phyloP scores from a whole-genome alignment of 495 filamentous ascomycete species.

The Chaetomidium leptoderma region DNA sequence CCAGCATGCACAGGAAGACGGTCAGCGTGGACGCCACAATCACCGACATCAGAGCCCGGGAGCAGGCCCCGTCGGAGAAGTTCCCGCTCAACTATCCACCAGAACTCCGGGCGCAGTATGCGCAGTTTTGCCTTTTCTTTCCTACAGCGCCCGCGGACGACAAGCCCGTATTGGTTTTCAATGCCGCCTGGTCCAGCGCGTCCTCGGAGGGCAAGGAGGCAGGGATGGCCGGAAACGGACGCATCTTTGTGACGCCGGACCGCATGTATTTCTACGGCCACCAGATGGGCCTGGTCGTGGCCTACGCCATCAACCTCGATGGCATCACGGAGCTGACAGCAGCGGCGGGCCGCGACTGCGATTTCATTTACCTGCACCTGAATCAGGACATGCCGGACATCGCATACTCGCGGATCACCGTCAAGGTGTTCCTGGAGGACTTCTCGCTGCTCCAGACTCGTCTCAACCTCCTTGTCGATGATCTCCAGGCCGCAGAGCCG shows the following conservation, averaged over 20 bases:
- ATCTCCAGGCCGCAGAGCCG: slow-evolving; percentile 61
- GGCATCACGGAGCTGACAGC: slow-evolving; percentile 83
- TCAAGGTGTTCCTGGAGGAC: slow-evolving; percentile 91
- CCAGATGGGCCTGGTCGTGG: slow-evolving; percentile 85
- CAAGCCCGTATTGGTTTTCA: slow-evolving; percentile 67
- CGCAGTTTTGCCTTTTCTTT: slow-evolving; percentile 89
- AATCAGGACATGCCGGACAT: slow-evolving; percentile 57
- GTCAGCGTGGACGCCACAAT: slow-evolving; percentile 66
- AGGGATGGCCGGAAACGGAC: slow-evolving; percentile 55
- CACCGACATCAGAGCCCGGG: slow-evolving; percentile 31
- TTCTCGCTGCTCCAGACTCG: slow-evolving; percentile 75
- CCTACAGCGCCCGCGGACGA: slow-evolving; percentile 70
- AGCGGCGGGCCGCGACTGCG: slow-evolving; percentile 82
- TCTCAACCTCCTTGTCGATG: slow-evolving; percentile 76
- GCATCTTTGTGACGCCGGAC: slow-evolving; percentile 79
- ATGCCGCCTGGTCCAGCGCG: slow-evolving; percentile 50
- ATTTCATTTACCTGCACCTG: slow-evolving; percentile 87
- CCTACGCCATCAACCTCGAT: slow-evolving; percentile 67
- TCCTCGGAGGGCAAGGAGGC: slow-evolving; percentile 34
- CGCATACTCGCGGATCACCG: slow-evolving; percentile 66
- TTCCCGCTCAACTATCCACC: slow-evolving; percentile 81
- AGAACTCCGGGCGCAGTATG: slow-evolving; percentile 79
- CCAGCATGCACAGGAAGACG: slow-evolving; percentile 66
- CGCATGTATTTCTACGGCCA: slow-evolving; percentile 95
- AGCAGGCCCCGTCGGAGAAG: slow-evolving; percentile 45